Conservation (phyloP, 2,329 filamentous ascomycete genomes). For the Gnomoniopsis smithogilvyi region DNA sequence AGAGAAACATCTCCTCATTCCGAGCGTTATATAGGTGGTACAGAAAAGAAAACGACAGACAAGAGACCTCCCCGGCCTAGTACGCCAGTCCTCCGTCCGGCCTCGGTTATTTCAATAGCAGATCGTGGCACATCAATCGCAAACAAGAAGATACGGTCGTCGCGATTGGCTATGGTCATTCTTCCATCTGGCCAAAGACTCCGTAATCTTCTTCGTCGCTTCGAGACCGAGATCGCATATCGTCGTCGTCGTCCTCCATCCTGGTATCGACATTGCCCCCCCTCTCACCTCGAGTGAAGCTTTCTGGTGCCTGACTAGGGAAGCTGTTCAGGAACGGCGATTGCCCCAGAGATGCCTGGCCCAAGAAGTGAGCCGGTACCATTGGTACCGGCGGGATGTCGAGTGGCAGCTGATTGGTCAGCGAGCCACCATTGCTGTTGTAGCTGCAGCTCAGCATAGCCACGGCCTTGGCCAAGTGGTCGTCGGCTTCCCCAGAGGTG, state of each 20-base stretch:
- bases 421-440: slow-evolving; percentile 68
- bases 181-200: slow-evolving; percentile 95
- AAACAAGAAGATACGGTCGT: slow-evolving; percentile 8
- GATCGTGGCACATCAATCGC: slow-evolving; percentile 18
- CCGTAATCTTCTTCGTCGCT: slow-evolving; percentile 92
- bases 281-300: slow-evolving; percentile 57
- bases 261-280: slow-evolving; percentile 57
- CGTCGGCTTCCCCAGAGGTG: slow-evolving; percentile 73
- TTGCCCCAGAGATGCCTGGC: slow-evolving; percentile 56
- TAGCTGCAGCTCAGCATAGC: slow-evolving; percentile 90
- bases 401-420: slow-evolving; percentile 58
- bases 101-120: slow-evolving; percentile 12
- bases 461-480: slow-evolving; percentile 81
- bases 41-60: slow-evolving; percentile 41
- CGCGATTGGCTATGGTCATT: slow-evolving; percentile 70
- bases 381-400: slow-evolving; percentile 87
- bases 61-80: slow-evolving; percentile 6
- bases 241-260: slow-evolving; percentile 68
- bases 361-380: slow-evolving; percentile 76
- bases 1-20: slow-evolving; percentile 55
- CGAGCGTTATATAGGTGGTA: slow-evolving; percentile 40
- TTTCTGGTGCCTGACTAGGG: slow-evolving; percentile 59
- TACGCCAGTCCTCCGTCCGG: slow-evolving; percentile 25
- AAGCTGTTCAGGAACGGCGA: slow-evolving; percentile 63
- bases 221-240: slow-evolving; percentile 57